phyloP scores from a whole-genome alignment of 2,329 filamentous ascomycete genomes.

The Rosellinia necatrix region DNA sequence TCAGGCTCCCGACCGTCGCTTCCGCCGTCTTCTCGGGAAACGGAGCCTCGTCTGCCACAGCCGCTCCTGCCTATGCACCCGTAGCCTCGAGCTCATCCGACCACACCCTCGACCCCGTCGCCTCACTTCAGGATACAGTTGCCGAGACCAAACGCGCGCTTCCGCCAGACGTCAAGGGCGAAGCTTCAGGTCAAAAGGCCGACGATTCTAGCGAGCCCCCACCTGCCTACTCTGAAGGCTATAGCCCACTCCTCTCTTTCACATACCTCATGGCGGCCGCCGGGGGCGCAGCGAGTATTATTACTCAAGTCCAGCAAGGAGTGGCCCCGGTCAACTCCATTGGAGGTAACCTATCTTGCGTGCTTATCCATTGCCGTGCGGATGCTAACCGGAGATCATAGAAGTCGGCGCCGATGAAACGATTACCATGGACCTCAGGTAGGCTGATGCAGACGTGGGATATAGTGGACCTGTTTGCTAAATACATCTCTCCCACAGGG shows the following conservation, averaged over 20 bases:
- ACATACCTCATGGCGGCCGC: conserved; percentile 97
- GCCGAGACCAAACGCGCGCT: conserved; percentile 85
- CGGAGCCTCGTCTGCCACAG: conserved; percentile 45
- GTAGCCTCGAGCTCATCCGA: conserved; percentile 46
- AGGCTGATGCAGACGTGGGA: conserved; percentile 41
- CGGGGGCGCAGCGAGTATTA: conserved; percentile 96
- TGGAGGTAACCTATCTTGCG: conserved; percentile 62
- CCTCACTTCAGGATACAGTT: conserved; percentile 55
- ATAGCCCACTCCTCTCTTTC: conserved; percentile 89
- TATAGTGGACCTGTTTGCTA: conserved; percentile 20
- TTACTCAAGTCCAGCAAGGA: conserved; percentile 97
- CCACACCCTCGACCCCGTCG: conserved; percentile 42
- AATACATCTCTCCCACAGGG: conserved; percentile 58
- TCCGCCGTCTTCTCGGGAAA: conserved; percentile 38
- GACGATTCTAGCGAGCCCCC: conserved; percentile 84
- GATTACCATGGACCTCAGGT: conserved; percentile 93
- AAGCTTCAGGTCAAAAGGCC: conserved; percentile 70
- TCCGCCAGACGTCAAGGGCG: conserved; percentile 78
- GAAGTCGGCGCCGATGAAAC: conserved; percentile 90
- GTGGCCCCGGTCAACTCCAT: conserved; percentile 87
- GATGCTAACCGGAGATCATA: conserved; percentile 38
- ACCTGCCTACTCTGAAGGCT: conserved; percentile 93
- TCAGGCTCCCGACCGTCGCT: conserved; percentile 34
- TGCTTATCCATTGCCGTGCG: neutral
- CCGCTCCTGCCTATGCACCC: conserved; percentile 62